These are phyloP conservation scores for Dentipellis sp. DNA, from an alignment of 768 basidiomycete genomes.

Conservation along the genomic window DNA sequence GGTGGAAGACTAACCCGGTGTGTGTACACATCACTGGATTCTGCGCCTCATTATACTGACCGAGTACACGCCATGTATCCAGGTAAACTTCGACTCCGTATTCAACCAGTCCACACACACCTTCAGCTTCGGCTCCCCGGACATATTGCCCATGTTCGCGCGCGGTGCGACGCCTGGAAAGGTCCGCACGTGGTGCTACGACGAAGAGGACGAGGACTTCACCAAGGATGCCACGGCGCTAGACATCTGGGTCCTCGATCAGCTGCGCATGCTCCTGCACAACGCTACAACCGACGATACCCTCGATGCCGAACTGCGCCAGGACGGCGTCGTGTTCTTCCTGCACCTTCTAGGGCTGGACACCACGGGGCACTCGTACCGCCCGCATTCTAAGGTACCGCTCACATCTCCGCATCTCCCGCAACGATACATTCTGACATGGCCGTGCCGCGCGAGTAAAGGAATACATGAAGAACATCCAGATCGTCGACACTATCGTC, in stretches of 20 bases:
- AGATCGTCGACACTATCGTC: conserved; percentile 69
- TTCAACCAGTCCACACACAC: conserved; percentile 76
- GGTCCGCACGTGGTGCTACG: conserved; percentile 69
- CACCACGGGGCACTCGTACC: conserved; percentile 80
- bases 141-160: conserved; percentile 83
- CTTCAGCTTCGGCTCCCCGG: conserved; percentile 81
- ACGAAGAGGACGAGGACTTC: conserved; percentile 76
- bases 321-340: conserved; percentile 66
- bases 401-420: neutral
- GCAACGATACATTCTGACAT: neutral
- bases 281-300: conserved; percentile 49
- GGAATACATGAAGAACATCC: conserved; percentile 86
- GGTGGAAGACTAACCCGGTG: conserved; percentile 83
- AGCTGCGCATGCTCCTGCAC: conserved; percentile 48
- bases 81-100: conserved; percentile 78
- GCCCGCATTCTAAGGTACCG: conserved; percentile 66
- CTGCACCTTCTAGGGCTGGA: conserved; percentile 79
- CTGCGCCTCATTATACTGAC: neutral
- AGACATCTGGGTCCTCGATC: conserved; percentile 73
- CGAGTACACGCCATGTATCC: neutral
- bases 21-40: neutral
- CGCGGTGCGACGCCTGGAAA: conserved; percentile 62
- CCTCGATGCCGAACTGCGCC: conserved; percentile 43
- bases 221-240: conserved; percentile 77
- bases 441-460: conserved; percentile 17